Evolutionary conservation across 2,329 filamentous ascomycete species (phyloP), one percentile per base, ranked within the genome.

Genomic region (Bipolaris oryzae): DNA sequence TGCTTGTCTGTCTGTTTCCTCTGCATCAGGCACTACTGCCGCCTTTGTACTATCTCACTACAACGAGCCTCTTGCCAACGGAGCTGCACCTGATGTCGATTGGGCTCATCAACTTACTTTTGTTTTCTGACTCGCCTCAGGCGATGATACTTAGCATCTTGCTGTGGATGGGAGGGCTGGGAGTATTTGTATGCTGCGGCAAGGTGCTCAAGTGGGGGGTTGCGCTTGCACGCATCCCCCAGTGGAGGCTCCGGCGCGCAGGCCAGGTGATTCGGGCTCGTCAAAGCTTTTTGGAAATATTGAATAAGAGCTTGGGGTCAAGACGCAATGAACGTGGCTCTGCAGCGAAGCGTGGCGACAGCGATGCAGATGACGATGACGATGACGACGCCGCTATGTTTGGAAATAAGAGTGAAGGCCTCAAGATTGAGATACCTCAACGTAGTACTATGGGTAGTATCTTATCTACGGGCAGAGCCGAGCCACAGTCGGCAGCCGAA

Each of bases 51-150:
- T 88, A 90, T 71, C 83, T 98, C 60, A 94, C 93, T 1, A 94
- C 91, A 0, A 96, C 92, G 1, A 97, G 93, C 75, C 83, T 98
- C 39, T 82, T 98, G 49, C 85, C 89, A 1, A 88, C 95, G 5
- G 95, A 99, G 75, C 82, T 97, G 39, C 92, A 97, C 68, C 82
- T 99, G 9, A 84, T 98, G 15, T 94, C 94, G 0, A 85, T 90
- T 37, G 87, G 87, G 1, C 81, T 99, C 13, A 89, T 97, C 68
- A 92, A 96, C 69, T 79, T 97, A 13, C 79, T 96, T 0, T 74
- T 96, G 1, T 84, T 96, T 58, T 87, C 92, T 0, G 79, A 81
- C 6, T 95, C 93, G 0, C 80, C 80, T 5, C 80, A 82, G 61
- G 72, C 73, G 4, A 61, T 66, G 3, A 81, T 82, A 25, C 66